Conservation (phyloP, 2,329 filamentous ascomycete genomes). For the Neoarthrinium moseri region DNA sequence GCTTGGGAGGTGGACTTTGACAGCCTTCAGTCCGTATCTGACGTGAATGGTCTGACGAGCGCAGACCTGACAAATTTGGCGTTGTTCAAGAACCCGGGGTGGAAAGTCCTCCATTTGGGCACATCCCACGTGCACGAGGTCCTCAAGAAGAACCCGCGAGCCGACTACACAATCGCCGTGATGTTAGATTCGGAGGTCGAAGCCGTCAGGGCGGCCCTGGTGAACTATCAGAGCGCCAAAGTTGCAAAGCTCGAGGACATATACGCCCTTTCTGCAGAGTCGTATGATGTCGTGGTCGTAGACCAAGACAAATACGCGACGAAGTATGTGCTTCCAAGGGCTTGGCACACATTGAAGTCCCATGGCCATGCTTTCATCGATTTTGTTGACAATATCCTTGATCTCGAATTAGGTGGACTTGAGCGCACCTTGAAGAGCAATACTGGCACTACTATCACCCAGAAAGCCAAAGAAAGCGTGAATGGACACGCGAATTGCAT, state of each 20-base stretch:
- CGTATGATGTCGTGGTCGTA: conserved; percentile 10
- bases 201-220: conserved; percentile 11
- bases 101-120: conserved; percentile 20
- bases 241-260: conserved; percentile 15
- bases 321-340: conserved; percentile 7
- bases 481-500: conserved; percentile 1
- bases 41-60: conserved; percentile 7
- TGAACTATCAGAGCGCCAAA: conserved; percentile 16
- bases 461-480: not conserved
- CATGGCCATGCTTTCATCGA: conserved; percentile 4
- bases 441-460: conserved; percentile 6
- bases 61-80: conserved; percentile 15
- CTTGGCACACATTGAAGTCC: conserved; percentile 9
- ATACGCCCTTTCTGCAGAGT: conserved; percentile 11
- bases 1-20: conserved; percentile 25
- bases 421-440: conserved; percentile 5
- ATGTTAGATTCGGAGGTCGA: conserved; percentile 14
- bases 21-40: conserved; percentile 8
- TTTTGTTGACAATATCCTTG: conserved; percentile 2
- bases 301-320: not conserved
- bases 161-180: conserved; percentile 14
- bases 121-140: conserved; percentile 9
- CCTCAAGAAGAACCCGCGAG: conserved; percentile 11
- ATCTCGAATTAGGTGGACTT: conserved; percentile 9
- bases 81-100: conserved; percentile 25